Evolutionary conservation across 2,329 filamentous ascomycete genomes (phyloP), one percentile per base, ranked within the genome.

Genomic region (Epichloe uncinata): DNA sequence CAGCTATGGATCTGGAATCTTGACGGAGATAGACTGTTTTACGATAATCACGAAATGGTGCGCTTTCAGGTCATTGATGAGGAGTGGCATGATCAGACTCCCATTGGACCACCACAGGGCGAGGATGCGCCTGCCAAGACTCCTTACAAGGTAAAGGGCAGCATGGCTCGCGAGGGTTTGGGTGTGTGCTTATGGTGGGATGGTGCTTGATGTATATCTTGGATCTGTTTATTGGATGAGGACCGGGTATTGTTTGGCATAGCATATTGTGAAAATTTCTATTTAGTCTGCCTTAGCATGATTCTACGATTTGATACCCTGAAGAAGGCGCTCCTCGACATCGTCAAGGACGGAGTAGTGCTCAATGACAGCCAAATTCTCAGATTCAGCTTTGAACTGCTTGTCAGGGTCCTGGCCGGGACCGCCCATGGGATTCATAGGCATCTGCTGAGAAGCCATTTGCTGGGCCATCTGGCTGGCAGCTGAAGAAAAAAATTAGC

Each of bases 341-440:
- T 85, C 85, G 59, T 95, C 87, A 52, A 97, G 71, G 55, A 96
- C 87, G 60, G 87, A 96, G 64, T 88, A 86, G 67, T 97, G 91
- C 65, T 95, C 90, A 61, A 95, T 78, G 22, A 98, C 93, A 58
- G 94, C 90, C 54, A 98, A 68, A 67, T 98, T 98, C 74, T 98
- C 93, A 3, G 87, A 87, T 70, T 98, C 93, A 45, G 75, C 87
- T 65, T 84, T 75, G 69, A 96, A 98, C 65, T 95, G 79, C 75
- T 98, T 98, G 69, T 97, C 86, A 0, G 90, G 87, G 63, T 98
- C 94, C 61, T 93, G 85, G 22, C 91, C 90, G 1, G 93, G 90
- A 33, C 87, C 89, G 67, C 95, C 95, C 72, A 93, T 85, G 26
- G 64, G 63, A 47, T 64, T 66, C 49, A 63, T 57, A 37, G 58